Percentiles rank a stretch among this genome's conserved stretches.
Conservation (phyloP, 257 asterid genomes). For the Penstemon eatonii region DNA sequence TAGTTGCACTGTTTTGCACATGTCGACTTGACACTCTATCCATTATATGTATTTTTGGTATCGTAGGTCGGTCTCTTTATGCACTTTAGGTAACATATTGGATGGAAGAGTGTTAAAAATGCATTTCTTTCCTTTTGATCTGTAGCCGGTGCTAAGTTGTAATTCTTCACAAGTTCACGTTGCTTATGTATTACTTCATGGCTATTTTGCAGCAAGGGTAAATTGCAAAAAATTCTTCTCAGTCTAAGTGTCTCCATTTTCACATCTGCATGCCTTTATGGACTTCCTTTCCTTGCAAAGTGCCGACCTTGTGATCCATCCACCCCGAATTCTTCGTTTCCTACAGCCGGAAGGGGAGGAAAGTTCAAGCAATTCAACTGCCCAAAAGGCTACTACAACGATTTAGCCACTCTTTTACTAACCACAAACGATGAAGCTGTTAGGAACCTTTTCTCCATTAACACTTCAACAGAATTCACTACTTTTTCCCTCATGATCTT, state of each 20-base stretch:
- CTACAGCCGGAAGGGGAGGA: conserved; percentile 67
- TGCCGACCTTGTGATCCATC: conserved; percentile 75
- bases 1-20: too few species aligned
- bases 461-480: conserved; percentile 60
- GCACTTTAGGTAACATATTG: conserved; percentile 61
- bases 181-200: conserved; percentile 20
- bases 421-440: conserved; percentile 83
- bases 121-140: conserved; percentile 48
- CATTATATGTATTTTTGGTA: too few species aligned
- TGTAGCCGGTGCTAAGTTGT: background rate
- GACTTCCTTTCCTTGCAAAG: conserved; percentile 80
- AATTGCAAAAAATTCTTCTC: conserved; percentile 64
- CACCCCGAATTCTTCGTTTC: conserved; percentile 51
- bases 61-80: too few species aligned
- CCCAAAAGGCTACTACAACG: conserved; percentile 81
- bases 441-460: conserved; percentile 72
- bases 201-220: conserved; percentile 74
- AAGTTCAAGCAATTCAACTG: conserved; percentile 89
- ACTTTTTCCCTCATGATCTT: conserved; percentile 58
- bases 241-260: conserved; percentile 71
- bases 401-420: conserved; percentile 80
- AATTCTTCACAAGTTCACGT: conserved; percentile 28
- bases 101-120: conserved; percentile 59
- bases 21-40: too few species aligned
- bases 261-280: conserved; percentile 75